phyloP scores from a whole-genome alignment of 2,329 filamentous ascomycete species.

The Teratosphaeria epicoccoides region DNA sequence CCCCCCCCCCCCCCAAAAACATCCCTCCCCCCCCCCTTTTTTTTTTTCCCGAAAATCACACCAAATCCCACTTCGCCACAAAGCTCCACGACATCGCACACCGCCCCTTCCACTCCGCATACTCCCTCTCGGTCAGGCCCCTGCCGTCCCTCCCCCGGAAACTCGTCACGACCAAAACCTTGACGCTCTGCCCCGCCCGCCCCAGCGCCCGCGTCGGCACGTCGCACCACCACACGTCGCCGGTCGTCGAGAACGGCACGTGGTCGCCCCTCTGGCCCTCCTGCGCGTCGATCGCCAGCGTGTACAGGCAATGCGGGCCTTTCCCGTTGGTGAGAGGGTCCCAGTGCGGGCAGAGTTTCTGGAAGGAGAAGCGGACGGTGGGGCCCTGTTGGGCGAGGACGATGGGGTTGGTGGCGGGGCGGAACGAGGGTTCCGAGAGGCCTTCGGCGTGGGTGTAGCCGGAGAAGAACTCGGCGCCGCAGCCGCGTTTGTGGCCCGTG shows the following conservation, averaged over 20 bases:
- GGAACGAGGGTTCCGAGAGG: slow-evolving; percentile 47
- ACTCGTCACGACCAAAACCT: slow-evolving; percentile 50
- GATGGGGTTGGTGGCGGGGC: slow-evolving; percentile 51
- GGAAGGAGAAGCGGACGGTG: slow-evolving; percentile 61
- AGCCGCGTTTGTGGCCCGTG: slow-evolving; percentile 44
- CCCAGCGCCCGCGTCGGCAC: slow-evolving; percentile 55
- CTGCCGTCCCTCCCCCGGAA: slow-evolving; percentile 42
- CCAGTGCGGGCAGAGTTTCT: slow-evolving; percentile 74
- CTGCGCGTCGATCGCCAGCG: slow-evolving; percentile 55
- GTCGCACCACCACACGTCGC: slow-evolving; percentile 77
- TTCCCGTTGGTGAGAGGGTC: slow-evolving; percentile 56
- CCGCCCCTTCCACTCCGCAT: slow-evolving; percentile 36
- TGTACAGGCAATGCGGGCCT: slow-evolving; percentile 56
- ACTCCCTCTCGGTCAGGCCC: slow-evolving; percentile 42
- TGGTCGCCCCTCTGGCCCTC: slow-evolving; percentile 54
- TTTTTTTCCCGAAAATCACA: slow-evolving; percentile 12
- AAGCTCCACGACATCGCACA: slow-evolving; percentile 40
- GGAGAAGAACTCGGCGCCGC: slow-evolving; percentile 36
- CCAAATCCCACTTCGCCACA: slow-evolving; percentile 46
- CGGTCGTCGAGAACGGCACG: slow-evolving; percentile 59
- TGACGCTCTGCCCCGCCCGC: slow-evolving; percentile 55
- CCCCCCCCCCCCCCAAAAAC: too few relatives aligned
- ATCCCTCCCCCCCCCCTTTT: too few relatives aligned
- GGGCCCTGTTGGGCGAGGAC: slow-evolving; percentile 43
- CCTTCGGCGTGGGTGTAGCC: slow-evolving; percentile 40